Evolutionary conservation across 2,329 filamentous ascomycete species (phyloP), one percentile per base, ranked within the genome.

Genomic region (Scytalidium sp.): DNA sequence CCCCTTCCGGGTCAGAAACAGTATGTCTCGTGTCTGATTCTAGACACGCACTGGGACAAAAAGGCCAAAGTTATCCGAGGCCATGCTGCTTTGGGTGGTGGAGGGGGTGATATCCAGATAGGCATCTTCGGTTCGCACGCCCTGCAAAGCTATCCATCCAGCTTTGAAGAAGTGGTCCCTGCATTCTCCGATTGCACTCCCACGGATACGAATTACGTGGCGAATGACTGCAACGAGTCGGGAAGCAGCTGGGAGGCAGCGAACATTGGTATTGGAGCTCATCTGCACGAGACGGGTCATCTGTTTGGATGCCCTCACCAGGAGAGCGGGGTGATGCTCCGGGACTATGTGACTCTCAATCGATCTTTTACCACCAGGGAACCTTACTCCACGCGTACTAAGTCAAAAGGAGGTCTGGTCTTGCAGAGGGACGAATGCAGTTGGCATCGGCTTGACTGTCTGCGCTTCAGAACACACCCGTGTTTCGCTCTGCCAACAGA

Each of bases 161-260:
- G 81, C 61, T 81, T 99, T 40, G 93, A 97, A 66, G 93, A 97
- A 63, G 87, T 97, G 1, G 88, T 90, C 3, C 84, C 90, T 19
- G 87, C 91, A 5, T 96, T 97, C 61, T 87, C 83, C 15, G 92
- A 97, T 68, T 96, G 91, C 67, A 96, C 92, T 2, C 83, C 86
- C 25, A 97, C 91, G 0, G 90, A 97, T 64, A 88, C 85, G 9
- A 80, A 83, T 36, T 80, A 81, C 59, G 84, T 96, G 32, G 87
- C 88, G 15, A 96, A 97, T 61, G 90, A 96, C 65, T 90, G 84
- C 66, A 87, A 88, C 59, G 89, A 96, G 57, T 86, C 85, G 6
- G 92, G 92, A 20, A 96, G 89, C 64, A 94, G 85, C 43, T 97
- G 93, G 93, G 93, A 97, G 67, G 85, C 91, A n/a, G 91, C 90